Evolutionary conservation across 768 basidiomycete genomes (phyloP), one percentile per base, ranked within the genome.

Genomic region (Jaapia argillacea): DNA sequence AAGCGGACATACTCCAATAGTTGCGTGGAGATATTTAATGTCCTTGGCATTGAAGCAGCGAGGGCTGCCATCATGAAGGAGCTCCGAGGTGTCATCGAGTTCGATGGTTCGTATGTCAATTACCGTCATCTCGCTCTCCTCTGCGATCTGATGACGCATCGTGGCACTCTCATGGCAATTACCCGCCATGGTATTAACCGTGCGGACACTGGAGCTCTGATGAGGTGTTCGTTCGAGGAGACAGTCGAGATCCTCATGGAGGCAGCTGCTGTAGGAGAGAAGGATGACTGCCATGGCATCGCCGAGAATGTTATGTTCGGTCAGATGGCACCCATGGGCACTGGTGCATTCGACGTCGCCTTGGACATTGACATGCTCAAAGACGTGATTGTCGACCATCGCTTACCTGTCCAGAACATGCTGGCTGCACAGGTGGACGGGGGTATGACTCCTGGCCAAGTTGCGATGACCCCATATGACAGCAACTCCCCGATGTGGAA

Each of bases 231-330:
- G 1, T 99, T 99, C 72, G 96, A 99, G 62, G 96, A 98, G 70
- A 99, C 96, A 2, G 96, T 99, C 48, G 96, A 99, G 60, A 97
- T 98, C 54, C 64, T 99, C 44, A 93, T 98, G 85, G 96, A 99
- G 59, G 96, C 96, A 0, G 96, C 96, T 1, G 92, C 94, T 1
- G 86, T 93, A 20, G 96, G 96, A 43, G 94, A 98, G 68, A 89
- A 91, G 62, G 96, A 99, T 51, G 94, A 98, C 53, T 99, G 96
- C 58, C 89, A 89, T 43, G 96, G 94, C 36, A 81, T 99, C 24
- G 96, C 96, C n/a, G 94, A 98, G 71, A 98, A 97, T 55, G 91
- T 99, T 33, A 81, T 99, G 74, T 90, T 99, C 54, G 96, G 96
- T 14, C 96, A 98, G 66, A 86, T 98, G 78, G 93, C 94, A n/a